A percentile compares a stretch with the other conserved stretches of the same genome.
Evolutionary conservation across 352 stramenopile genomes (phyloP).

Genomic region (Pelagophyceae sp.): DNA sequence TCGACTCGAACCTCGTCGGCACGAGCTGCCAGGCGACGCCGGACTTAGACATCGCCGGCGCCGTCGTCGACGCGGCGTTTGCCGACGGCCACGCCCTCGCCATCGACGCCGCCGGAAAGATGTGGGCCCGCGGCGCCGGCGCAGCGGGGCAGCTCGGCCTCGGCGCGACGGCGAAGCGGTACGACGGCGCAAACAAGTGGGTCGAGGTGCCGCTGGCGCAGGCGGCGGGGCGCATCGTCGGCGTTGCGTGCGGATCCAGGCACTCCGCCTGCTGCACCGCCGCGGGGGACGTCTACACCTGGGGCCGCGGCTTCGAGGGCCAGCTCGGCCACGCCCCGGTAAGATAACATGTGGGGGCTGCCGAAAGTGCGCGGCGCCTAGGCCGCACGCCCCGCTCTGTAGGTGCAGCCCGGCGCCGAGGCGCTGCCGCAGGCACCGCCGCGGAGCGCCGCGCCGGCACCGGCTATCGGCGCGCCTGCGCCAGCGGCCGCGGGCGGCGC

Average conservation of each 20-base stretch:
- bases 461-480: neutral
- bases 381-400: conserved; percentile 24
- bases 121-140: conserved; percentile 32
- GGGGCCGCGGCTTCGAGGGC: conserved; percentile 69
- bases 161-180: conserved; percentile 10
- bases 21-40: neutral
- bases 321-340: conserved; percentile 55
- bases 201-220: conserved; percentile 23
- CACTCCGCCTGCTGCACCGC: conserved; percentile 63
- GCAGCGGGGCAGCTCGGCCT: conserved; percentile 28
- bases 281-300: conserved; percentile 72
- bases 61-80: conserved; percentile 17
- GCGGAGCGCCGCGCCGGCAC: neutral
- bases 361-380: conserved; percentile 24
- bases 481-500: neutral
- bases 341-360: neutral
- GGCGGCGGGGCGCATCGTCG: conserved; percentile 26
- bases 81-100: conserved; percentile 18
- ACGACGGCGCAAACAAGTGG: neutral
- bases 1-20: neutral
- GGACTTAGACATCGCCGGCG: neutral
- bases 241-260: conserved; percentile 55
- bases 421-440: neutral
- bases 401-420: conserved; percentile 32
- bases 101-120: conserved; percentile 22